Percentiles rank a stretch among this genome's conserved stretches.
Conservation (phyloP, 208 protist genomes). For the Leishmania major region DNA sequence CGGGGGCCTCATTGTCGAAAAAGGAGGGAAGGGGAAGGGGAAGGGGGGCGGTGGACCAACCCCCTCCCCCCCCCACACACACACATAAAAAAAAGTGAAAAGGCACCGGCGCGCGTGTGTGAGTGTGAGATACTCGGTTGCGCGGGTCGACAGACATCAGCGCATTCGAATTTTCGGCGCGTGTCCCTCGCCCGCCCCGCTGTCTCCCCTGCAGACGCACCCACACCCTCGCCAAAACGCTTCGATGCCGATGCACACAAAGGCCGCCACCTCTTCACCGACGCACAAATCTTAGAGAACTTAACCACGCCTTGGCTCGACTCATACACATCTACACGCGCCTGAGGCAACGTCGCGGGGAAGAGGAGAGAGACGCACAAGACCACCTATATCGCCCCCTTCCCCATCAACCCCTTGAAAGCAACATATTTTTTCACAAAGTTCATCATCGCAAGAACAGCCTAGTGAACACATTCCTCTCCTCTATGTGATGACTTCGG, state of each 20-base stretch:
- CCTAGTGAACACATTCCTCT: background rate
- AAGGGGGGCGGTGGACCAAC: background rate
- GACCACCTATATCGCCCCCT: too few relatives aligned
- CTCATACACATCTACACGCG: background rate
- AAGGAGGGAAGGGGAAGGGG: background rate
- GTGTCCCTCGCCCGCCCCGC: background rate
- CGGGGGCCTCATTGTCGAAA: too few relatives aligned
- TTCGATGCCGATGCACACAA: background rate
- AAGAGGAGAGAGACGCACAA: background rate
- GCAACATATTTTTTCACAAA: background rate
- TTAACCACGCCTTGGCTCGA: background rate
- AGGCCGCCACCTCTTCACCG: background rate
- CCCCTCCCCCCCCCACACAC: too few relatives aligned
- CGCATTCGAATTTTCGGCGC: background rate
- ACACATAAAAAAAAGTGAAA: background rate
- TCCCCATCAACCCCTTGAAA: too few relatives aligned
- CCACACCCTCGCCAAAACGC: background rate
- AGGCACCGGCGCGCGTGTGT: background rate
- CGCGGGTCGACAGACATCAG: background rate
- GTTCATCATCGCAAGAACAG: too few relatives aligned
- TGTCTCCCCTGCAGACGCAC: background rate
- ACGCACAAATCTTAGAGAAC: background rate
- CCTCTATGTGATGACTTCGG: constrained; percentile 33
- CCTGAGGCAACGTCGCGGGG: background rate
- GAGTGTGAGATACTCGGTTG: background rate